phyloP scores from a whole-genome alignment of 2,329 filamentous ascomycete species.

The Elsinoe batatas region DNA sequence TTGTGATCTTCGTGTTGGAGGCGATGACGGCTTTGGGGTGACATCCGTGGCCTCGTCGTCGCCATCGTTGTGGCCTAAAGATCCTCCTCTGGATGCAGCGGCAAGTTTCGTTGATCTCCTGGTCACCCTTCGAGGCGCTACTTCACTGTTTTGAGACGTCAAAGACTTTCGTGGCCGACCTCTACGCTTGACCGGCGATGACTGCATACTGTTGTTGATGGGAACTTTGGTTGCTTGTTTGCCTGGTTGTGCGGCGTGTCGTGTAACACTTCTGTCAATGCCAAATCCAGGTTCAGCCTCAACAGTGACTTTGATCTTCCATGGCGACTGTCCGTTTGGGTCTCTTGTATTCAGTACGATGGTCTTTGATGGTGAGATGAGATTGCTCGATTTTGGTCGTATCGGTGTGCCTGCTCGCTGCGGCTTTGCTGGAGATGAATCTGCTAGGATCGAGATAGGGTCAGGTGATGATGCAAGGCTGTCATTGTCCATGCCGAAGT shows the following conservation, averaged over 20 bases:
- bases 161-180: conserved; percentile 29
- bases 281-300: conserved; percentile 33
- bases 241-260: conserved; percentile 18
- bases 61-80: not conserved
- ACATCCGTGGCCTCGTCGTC: conserved; percentile 4
- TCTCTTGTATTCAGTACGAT: conserved; percentile 35
- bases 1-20: not conserved
- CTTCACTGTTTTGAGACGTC: not conserved
- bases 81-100: not conserved
- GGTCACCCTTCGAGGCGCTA: not conserved
- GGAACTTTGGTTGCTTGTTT: conserved; percentile 31
- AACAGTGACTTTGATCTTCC: conserved; percentile 42
- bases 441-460: conserved; percentile 23
- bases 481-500: not conserved
- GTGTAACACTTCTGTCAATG: conserved; percentile 20
- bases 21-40: not conserved
- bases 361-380: conserved; percentile 34
- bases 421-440: conserved; percentile 22
- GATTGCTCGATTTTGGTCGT: conserved; percentile 19
- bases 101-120: not conserved
- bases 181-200: conserved; percentile 29
- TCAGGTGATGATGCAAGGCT: conserved; percentile 24
- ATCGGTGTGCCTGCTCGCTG: not conserved
- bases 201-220: conserved; percentile 30
- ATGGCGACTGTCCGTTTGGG: conserved; percentile 33